These are phyloP conservation scores for Yarrowia hollandica DNA, from an alignment of 805 yeast genomes.

Conservation along the genomic window DNA sequence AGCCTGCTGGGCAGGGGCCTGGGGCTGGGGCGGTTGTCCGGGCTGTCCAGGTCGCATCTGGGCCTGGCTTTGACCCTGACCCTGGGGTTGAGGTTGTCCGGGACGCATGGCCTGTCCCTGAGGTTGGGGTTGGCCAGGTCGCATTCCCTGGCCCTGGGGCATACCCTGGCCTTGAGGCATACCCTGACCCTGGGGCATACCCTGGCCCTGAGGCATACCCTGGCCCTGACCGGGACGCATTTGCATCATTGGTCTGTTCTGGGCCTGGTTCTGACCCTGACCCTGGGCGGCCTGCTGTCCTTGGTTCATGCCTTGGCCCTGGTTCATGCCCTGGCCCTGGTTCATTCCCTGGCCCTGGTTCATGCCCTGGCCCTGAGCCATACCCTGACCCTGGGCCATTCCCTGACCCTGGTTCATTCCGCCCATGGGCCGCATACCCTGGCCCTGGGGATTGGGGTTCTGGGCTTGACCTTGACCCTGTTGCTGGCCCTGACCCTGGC, in stretches of 20 bases:
- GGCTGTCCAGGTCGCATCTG: conserved; percentile 5
- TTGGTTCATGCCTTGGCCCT: not conserved
- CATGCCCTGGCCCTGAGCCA: conserved; percentile 30
- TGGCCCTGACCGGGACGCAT: conserved; percentile 18
- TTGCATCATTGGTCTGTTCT: conserved; percentile 29
- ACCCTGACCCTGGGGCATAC: conserved; percentile 31
- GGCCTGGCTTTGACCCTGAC: conserved; percentile 6
- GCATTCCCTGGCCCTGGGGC: conserved; percentile 24
- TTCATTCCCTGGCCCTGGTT: conserved; percentile 33
- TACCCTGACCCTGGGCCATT: conserved; percentile 8
- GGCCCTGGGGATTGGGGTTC: conserved; percentile 1
- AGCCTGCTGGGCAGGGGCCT: conserved; percentile 21
- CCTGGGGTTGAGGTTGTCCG: conserved; percentile 4
- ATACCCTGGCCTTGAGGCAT: conserved; percentile 23
- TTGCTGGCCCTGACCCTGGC: not conserved
- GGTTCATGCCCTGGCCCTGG: conserved; percentile 30
- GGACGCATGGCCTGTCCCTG: conserved; percentile 12
- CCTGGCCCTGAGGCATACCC: conserved; percentile 33
- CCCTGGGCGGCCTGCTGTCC: not conserved
- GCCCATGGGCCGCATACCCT: conserved; percentile 21
- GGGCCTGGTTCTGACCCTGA: conserved; percentile 4
- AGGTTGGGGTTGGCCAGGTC: conserved; percentile 18
- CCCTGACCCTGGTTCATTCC: not conserved
- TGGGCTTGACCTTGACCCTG: conserved; percentile 2
- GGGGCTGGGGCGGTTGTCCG: not conserved